Percentiles rank a stretch among this genome's conserved stretches.
Conservation (phyloP, 768 basidiomycete species). For the Phylloporus arenicola region DNA sequence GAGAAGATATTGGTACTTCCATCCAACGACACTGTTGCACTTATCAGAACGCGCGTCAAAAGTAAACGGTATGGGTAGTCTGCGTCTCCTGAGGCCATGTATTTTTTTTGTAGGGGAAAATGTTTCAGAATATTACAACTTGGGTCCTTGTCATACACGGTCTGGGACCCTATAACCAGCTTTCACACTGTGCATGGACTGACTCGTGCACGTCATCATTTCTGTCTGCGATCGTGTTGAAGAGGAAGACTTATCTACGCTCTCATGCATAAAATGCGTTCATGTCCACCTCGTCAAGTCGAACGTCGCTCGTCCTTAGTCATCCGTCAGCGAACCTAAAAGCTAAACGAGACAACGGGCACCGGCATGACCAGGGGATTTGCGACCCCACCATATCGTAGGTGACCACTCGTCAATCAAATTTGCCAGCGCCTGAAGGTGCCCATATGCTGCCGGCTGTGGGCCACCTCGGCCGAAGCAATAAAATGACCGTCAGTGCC, state of each 20-base stretch:
- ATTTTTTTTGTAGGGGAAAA: too few species aligned
- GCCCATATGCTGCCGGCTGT: constrained; percentile 30
- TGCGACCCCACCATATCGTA: constrained; percentile 29
- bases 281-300: constrained; percentile 19
- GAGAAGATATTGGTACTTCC: too few species aligned
- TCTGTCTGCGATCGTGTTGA: too few species aligned
- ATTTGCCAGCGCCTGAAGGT: constrained; percentile 31
- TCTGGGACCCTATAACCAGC: too few species aligned
- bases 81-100: too few species aligned
- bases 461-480: constrained; percentile 17
- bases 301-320: constrained; percentile 22
- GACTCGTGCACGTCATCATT: too few species aligned
- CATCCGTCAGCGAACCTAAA: neutral
- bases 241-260: neutral
- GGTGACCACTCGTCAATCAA: constrained; percentile 34
- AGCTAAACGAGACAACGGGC: constrained; percentile 1
- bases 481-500: constrained; percentile 5
- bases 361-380: constrained; percentile 19
- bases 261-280: constrained; percentile 13
- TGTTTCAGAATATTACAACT: too few species aligned
- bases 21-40: too few species aligned
- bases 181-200: too few species aligned
- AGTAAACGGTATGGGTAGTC: too few species aligned
- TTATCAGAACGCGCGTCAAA: too few species aligned
- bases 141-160: too few species aligned